Base-by-base conservation (phyloP, 202 grass and related monocot species). In the Brachypodium distachyon region DNA sequence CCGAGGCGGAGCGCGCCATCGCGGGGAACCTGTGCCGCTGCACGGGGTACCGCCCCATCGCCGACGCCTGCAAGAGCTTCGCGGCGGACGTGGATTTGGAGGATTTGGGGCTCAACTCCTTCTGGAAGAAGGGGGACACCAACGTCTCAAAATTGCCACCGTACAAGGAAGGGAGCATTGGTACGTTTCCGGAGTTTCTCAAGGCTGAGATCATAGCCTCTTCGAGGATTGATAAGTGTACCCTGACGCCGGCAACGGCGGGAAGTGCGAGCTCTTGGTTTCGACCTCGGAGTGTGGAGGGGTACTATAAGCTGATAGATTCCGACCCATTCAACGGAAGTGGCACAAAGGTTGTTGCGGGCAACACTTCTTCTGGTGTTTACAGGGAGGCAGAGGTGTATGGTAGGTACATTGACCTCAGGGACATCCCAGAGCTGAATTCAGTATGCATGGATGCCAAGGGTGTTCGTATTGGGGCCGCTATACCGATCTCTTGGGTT, bases 61-160 rank as follows among this genome's bases (percentile, higher is more conserved):
- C 87, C 29, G 94, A 97, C 84, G 88, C 82, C 32, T 97, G 91
- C 86, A 97, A 91, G 91, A 97, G 94, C 82, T 97, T 97, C 57
- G 86, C 91, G 46, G 86, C 81, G 8, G 88, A 89, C 43, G 90
- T 93, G 66, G 94, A 97, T 67, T 83, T 97, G 80, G 94, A 97
- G 77, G 90, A 97, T 88, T 61, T 97, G 19, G 90, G 94, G 0
- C 80, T 97, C 80, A 97, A 91, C 78, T 77, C 83, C 38, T 97
- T 93, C 63, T 97, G 94, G 90, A 93, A 67, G 22, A 93, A 91
- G 19, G 90, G 83, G n/a, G 81, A 80, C 52, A 79, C 87, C 7
- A 32, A 54, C 17, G 81, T 73, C 8, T 78, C 53, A 32, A 85
- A 87, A 51, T 54, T 97, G 61, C 91, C 94, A 3, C 47, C 61